A percentile compares a stretch with the other conserved stretches of the same genome.
These are phyloP conservation scores for Ustilago tritici DNA, from an alignment of 1,284 basidiomycete species.

Conservation along the genomic window DNA sequence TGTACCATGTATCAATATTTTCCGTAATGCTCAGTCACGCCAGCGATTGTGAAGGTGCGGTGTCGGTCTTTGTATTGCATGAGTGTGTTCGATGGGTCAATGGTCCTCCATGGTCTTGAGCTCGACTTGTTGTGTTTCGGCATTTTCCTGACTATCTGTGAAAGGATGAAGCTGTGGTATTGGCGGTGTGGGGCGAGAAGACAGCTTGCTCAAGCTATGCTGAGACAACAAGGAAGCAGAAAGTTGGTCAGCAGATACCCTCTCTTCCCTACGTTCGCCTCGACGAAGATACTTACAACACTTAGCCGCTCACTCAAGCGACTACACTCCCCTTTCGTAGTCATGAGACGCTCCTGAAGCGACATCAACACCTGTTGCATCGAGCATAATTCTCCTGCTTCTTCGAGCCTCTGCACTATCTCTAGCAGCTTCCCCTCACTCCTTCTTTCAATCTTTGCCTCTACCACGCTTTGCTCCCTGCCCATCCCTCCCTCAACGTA, in stretches of 20 bases:
- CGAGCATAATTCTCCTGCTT: conserved; percentile 25
- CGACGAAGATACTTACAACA: conserved; percentile 15
- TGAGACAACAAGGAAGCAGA: neutral
- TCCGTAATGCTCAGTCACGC: neutral
- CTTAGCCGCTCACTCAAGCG: conserved; percentile 18
- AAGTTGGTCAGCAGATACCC: neutral
- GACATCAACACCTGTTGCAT: conserved; percentile 27
- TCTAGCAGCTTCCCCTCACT: conserved; percentile 4
- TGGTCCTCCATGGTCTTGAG: neutral
- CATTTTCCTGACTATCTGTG: neutral
- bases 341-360: conserved; percentile 20
- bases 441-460: conserved; percentile 3
- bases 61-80: conserved; percentile 12
- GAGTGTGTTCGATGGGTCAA: neutral
- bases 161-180: conserved; percentile 5
- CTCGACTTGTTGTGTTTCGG: neutral
- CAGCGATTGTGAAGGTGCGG: neutral
- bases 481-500: neutral
- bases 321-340: conserved; percentile 7
- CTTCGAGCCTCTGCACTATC: conserved; percentile 14
- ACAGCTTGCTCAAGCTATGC: conserved; percentile 28
- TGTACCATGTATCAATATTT: conserved; percentile 10
- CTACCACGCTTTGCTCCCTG: neutral
- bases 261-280: neutral
- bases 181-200: conserved; percentile 15